phyloP scores from a whole-genome alignment of 1,139 yeast species.

The Kazachstania sp. region DNA sequence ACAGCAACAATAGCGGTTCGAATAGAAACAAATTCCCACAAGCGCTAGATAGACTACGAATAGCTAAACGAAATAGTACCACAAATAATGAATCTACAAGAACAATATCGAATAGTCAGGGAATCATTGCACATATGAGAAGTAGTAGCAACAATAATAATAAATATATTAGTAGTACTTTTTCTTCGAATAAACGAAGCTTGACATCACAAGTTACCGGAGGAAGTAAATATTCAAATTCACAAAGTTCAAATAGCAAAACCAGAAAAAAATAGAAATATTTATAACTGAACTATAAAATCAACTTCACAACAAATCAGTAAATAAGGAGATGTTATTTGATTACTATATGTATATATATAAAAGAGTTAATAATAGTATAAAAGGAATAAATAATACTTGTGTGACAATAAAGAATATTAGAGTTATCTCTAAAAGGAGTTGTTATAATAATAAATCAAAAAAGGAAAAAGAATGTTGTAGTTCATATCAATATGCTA shows the following conservation, averaged over 20 bases:
- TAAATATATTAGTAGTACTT: neutral
- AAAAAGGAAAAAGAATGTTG: too few species aligned
- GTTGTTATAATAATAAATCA: too few species aligned
- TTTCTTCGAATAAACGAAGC: constrained; percentile 6
- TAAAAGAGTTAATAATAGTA: neutral
- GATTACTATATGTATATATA: neutral
- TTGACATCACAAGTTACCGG: constrained; percentile 7
- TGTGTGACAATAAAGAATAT: neutral
- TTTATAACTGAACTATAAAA: neutral
- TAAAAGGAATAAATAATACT: neutral
- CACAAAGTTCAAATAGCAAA: constrained; percentile 1
- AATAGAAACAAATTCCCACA: constrained; percentile 12
- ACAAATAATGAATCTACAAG: constrained; percentile 5
- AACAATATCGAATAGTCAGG: constrained; percentile 11
- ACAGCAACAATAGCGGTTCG: neutral
- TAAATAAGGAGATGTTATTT: neutral
- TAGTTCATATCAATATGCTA: too few species aligned
- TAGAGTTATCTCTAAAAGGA: too few species aligned
- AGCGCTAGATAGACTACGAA: constrained; percentile 17
- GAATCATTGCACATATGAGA: constrained; percentile 13
- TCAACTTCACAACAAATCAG: neutral
- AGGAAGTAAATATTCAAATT: constrained; percentile 1
- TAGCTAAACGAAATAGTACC: constrained; percentile 17
- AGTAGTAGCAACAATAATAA: constrained; percentile 7
- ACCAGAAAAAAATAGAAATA: neutral